These are phyloP conservation scores for Xylaria digitata DNA, from an alignment of 2,329 filamentous ascomycete species.

Conservation along the genomic window DNA sequence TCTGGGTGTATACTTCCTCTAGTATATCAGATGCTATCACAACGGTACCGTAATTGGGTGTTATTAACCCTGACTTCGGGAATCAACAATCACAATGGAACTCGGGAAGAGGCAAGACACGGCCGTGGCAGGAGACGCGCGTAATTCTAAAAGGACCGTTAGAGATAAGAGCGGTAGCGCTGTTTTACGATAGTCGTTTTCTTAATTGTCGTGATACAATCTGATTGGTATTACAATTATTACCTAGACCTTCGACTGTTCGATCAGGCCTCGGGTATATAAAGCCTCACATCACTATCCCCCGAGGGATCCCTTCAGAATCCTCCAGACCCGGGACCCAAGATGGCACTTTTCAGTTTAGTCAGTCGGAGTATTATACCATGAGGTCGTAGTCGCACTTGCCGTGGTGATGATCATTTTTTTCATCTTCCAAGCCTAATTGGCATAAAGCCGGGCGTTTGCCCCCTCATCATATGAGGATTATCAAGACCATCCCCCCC, in stretches of 20 bases:
- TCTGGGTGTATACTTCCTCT: too few relatives aligned
- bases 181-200: background rate
- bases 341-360: constrained; percentile 6
- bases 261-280: background rate
- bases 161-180: too few relatives aligned
- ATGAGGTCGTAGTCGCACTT: constrained; percentile 27
- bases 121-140: too few relatives aligned
- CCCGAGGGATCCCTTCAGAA: background rate
- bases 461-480: background rate
- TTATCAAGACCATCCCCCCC: background rate
- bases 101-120: too few relatives aligned
- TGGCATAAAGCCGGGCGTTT: background rate
- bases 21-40: too few relatives aligned
- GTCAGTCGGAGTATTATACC: constrained; percentile 20
- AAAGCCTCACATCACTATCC: background rate
- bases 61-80: too few relatives aligned
- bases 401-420: constrained; percentile 17
- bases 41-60: too few relatives aligned
- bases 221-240: constrained; percentile 20
- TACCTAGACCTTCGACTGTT: background rate
- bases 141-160: too few relatives aligned
- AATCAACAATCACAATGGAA: too few relatives aligned
- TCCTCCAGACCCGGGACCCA: background rate
- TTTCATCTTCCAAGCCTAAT: background rate
- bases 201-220: background rate